A percentile compares a stretch with the other conserved stretches of the same genome.
Conservation (phyloP, 2,329 filamentous ascomycete species). For the Colletotrichum sp. region DNA sequence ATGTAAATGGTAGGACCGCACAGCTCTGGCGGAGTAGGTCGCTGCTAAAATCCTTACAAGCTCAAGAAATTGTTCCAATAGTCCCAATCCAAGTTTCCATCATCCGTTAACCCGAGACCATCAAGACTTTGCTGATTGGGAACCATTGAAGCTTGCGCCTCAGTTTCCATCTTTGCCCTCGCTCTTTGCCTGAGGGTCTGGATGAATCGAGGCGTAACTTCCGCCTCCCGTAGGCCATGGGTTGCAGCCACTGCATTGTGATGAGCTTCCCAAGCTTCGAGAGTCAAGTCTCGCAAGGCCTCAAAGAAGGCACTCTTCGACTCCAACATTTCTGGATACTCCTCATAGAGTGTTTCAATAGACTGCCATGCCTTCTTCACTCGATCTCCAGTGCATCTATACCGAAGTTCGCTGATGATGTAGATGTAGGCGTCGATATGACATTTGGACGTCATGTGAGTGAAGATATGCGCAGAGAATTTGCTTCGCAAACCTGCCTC, state of each 20-base stretch:
- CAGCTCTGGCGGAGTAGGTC: background rate
- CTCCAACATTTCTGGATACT: slow-evolving; percentile 24
- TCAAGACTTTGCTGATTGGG: background rate
- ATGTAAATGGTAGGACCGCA: too few species aligned
- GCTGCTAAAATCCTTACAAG: background rate
- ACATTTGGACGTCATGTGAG: slow-evolving; percentile 28
- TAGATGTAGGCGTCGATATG: slow-evolving; percentile 37
- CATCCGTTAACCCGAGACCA: background rate
- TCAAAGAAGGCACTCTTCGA: background rate
- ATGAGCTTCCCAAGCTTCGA: slow-evolving; percentile 1
- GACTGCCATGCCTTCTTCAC: slow-evolving; percentile 31
- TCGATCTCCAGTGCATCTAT: slow-evolving; percentile 14
- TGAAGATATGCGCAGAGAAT: slow-evolving; percentile 32
- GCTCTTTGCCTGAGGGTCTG: background rate
- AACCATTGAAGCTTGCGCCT: background rate
- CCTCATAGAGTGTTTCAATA: slow-evolving; percentile 27
- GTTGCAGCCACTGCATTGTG: background rate
- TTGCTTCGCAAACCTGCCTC: slow-evolving; percentile 26
- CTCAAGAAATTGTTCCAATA: slow-evolving; percentile 12
- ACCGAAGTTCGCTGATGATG: slow-evolving; percentile 33
- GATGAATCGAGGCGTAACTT: background rate
- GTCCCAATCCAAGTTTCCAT: slow-evolving; percentile 4
- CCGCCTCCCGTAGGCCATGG: background rate
- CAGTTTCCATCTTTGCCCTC: background rate
- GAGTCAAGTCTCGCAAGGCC: background rate